A percentile compares a stretch with the other conserved stretches of the same genome.
phyloP scores from a whole-genome alignment of 805 yeast species.

The Ogataea nonfermentans region DNA sequence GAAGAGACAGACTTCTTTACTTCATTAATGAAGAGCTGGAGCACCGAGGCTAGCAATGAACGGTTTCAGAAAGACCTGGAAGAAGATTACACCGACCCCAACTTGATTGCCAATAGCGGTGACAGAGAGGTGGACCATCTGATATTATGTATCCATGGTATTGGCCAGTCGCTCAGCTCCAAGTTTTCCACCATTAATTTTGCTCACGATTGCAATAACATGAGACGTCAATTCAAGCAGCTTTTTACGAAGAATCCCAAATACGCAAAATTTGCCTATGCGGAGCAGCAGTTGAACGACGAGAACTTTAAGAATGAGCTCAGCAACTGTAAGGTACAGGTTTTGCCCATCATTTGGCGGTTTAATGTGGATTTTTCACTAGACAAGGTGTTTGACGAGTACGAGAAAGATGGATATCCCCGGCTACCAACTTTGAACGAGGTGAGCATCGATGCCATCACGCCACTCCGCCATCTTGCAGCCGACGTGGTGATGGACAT shows the following conservation, averaged over 20 bases:
- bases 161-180: conserved; percentile 84
- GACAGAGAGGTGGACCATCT: conserved; percentile 50
- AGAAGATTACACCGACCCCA: conserved; percentile 46
- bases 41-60: conserved; percentile 25
- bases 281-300: conserved; percentile 27
- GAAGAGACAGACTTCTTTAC: conserved; percentile 8
- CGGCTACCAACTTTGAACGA: conserved; percentile 64
- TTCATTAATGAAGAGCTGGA: conserved; percentile 13
- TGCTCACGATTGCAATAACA: conserved; percentile 73
- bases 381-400: conserved; percentile 38
- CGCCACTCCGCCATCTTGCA: conserved; percentile 69
- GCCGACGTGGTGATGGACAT: conserved; percentile 89
- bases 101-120: conserved; percentile 37
- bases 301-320: conserved; percentile 14
- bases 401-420: conserved; percentile 38
- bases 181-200: conserved; percentile 81
- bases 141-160: conserved; percentile 90
- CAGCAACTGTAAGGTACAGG: conserved; percentile 66
- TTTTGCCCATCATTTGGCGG: conserved; percentile 91
- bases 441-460: conserved; percentile 74
- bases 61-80: conserved; percentile 47
- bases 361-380: conserved; percentile 65
- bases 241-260: conserved; percentile 43
- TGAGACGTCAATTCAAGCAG: conserved; percentile 56
- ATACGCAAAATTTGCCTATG: conserved; percentile 39